phyloP scores from a whole-genome alignment of 2,329 filamentous ascomycete genomes.

The Microdochium trichocladiopsis region DNA sequence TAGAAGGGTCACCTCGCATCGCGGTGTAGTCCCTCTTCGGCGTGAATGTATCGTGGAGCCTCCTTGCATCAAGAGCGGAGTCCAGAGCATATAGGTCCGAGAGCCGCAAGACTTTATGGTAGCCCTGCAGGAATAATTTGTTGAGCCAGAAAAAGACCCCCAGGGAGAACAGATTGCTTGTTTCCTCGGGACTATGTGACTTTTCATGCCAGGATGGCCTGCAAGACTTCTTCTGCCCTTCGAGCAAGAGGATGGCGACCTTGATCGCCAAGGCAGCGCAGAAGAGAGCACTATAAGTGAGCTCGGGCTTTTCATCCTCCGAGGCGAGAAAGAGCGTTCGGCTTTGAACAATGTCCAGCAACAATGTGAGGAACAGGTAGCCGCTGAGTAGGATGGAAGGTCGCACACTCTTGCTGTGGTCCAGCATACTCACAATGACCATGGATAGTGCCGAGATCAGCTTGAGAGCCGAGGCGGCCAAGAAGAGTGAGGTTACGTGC shows the following conservation, averaged over 20 bases:
- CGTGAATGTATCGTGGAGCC: neutral
- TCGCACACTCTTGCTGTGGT: slow-evolving; percentile 14
- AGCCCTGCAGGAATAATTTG: slow-evolving; percentile 19
- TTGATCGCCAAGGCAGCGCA: slow-evolving; percentile 13
- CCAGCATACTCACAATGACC: slow-evolving; percentile 6
- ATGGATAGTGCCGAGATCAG: slow-evolving; percentile 15
- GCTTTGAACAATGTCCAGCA: slow-evolving; percentile 34
- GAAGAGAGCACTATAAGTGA: slow-evolving; percentile 22
- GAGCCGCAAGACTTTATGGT: slow-evolving; percentile 15
- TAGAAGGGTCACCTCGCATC: slow-evolving; percentile 11
- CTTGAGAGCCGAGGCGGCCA: slow-evolving; percentile 17
- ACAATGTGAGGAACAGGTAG: slow-evolving; percentile 32
- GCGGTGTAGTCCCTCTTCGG: slow-evolving; percentile 12
- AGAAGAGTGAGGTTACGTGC: slow-evolving; percentile 15
- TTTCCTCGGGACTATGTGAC: slow-evolving; percentile 29
- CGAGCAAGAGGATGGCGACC: no score
- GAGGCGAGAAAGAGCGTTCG: slow-evolving; percentile 33
- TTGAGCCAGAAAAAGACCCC: slow-evolving; percentile 24
- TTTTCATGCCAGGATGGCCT: slow-evolving; percentile 15
- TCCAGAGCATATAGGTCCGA: no score
- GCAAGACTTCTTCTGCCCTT: no score
- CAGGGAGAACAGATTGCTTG: slow-evolving; percentile 19
- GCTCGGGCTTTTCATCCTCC: slow-evolving; percentile 2
- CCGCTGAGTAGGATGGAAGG: slow-evolving; percentile 33
- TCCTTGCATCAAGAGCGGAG: no score